Conservation (phyloP, 2,329 filamentous ascomycete species). For the Paraphoma chrysanthemicola region DNA sequence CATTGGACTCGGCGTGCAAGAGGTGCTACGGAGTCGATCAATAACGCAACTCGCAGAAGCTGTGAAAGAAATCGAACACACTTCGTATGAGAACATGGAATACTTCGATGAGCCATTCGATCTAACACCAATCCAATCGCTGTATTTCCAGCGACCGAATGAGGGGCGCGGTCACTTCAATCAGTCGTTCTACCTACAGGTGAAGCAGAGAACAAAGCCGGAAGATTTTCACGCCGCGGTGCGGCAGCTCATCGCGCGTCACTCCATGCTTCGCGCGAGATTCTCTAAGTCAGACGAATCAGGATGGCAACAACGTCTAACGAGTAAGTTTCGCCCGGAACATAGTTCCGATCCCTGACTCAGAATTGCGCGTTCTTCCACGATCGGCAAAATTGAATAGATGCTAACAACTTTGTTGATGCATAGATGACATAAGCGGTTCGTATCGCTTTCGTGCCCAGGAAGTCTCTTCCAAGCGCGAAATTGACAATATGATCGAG, state of each 20-base stretch:
- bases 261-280: conserved; percentile 44
- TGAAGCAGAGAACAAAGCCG: conserved; percentile 31
- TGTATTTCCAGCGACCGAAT: conserved; percentile 41
- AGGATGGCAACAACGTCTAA: conserved; percentile 43
- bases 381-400: neutral
- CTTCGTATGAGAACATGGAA: conserved; percentile 26
- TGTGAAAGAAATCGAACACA: conserved; percentile 25
- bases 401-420: conserved; percentile 6
- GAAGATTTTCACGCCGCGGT: conserved; percentile 33
- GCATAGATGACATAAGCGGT: conserved; percentile 25
- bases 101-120: conserved; percentile 38
- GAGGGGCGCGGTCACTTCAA: conserved; percentile 44
- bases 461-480: conserved; percentile 24
- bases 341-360: neutral
- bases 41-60: conserved; percentile 43
- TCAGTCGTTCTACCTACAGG: conserved; percentile 41
- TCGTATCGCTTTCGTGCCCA: conserved; percentile 39
- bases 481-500: conserved; percentile 40
- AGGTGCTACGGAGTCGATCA: conserved; percentile 57
- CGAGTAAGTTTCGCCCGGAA: conserved; percentile 17
- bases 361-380: neutral
- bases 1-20: conserved; percentile 56
- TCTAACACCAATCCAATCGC: conserved; percentile 41
- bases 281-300: conserved; percentile 28
- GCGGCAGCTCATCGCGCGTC: conserved; percentile 32